phyloP scores from a whole-genome alignment of 139 green algal species.

The Coccomyxa sp. region DNA sequence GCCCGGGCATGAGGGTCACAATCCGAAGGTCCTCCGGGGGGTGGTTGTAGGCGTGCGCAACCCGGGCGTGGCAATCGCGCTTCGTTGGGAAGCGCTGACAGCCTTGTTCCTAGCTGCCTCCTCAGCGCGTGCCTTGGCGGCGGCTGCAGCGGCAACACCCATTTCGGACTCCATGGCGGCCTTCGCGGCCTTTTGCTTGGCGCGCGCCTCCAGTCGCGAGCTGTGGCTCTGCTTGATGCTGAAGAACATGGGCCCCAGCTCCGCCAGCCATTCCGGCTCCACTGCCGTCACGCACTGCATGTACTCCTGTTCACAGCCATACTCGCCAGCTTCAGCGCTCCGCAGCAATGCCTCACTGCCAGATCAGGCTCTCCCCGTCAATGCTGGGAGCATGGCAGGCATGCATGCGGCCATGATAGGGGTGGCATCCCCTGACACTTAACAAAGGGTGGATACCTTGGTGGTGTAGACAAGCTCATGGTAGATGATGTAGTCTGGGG shows the following conservation, averaged over 20 bases:
- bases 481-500: constrained; percentile 96
- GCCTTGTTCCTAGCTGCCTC: constrained; percentile 23
- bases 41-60: constrained; percentile 14
- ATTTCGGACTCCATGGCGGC: constrained; percentile 80
- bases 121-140: constrained; percentile 27
- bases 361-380: too few species aligned
- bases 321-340: too few species aligned
- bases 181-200: constrained; percentile 69
- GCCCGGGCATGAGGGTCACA: not conserved
- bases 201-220: constrained; percentile 69
- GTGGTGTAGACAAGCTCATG: constrained; percentile 95
- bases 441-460: constrained; percentile 63
- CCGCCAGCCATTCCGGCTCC: constrained; percentile 95
- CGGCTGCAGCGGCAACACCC: constrained; percentile 33
- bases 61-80: constrained; percentile 71
- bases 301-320: constrained; percentile 4
- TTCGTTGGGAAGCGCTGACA: constrained; percentile 35
- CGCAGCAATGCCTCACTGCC: too few species aligned
- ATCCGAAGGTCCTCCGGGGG: constrained; percentile 11
- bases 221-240: constrained; percentile 83
- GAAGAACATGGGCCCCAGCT: constrained; percentile 98
- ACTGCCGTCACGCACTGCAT: constrained; percentile 93
- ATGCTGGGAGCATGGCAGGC: constrained; percentile 1
- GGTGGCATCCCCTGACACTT: too few species aligned
- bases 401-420: constrained; percentile 39